A percentile compares a stretch with the other conserved stretches of the same genome.
These are phyloP conservation scores for Isochrysis galbana DNA, from an alignment of 78 protist genomes.

Conservation along the genomic window DNA sequence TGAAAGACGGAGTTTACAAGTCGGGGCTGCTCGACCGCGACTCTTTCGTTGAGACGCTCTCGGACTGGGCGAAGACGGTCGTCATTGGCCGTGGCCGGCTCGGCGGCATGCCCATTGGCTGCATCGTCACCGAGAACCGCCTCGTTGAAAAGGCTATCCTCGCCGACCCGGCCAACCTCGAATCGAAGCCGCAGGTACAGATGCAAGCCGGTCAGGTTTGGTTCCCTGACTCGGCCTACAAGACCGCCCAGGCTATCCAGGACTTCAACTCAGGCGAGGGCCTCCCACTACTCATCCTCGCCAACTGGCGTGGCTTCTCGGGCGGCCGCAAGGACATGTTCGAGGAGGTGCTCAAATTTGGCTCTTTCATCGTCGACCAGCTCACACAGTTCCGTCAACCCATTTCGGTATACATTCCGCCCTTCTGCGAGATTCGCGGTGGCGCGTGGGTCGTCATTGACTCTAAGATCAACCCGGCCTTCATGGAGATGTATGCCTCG, in stretches of 20 bases:
- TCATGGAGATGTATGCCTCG: conserved; percentile 92
- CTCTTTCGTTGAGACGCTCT: conserved; percentile 81
- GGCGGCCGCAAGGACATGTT: conserved; percentile 98
- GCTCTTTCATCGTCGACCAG: conserved; percentile 92
- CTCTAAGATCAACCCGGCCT: conserved; percentile 84
- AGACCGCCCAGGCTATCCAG: conserved; percentile 93
- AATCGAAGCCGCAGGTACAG: conserved; percentile 53
- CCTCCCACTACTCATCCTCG: conserved; percentile 77
- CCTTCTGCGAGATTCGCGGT: conserved; percentile 74
- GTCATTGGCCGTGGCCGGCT: conserved; percentile 44
- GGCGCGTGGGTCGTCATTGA: conserved; percentile 99
- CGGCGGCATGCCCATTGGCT: conserved; percentile 91
- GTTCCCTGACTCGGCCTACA: conserved; percentile 95
- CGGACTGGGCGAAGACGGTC: conserved; percentile 96
- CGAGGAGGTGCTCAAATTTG: conserved; percentile 96
- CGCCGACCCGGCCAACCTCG: conserved; percentile 92
- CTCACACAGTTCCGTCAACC: conserved; percentile 89
- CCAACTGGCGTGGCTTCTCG: conserved; percentile 96
- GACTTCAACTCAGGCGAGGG: conserved; percentile 77
- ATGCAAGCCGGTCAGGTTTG: conserved; percentile 88
- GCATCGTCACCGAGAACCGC: conserved; percentile 88
- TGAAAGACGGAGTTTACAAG: neutral
- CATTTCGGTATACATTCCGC: conserved; percentile 91
- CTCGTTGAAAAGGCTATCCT: conserved; percentile 64
- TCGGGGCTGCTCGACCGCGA: conserved; percentile 88